Conservation (phyloP, 2,329 filamentous ascomycete genomes). For the Xylariaceae sp. region DNA sequence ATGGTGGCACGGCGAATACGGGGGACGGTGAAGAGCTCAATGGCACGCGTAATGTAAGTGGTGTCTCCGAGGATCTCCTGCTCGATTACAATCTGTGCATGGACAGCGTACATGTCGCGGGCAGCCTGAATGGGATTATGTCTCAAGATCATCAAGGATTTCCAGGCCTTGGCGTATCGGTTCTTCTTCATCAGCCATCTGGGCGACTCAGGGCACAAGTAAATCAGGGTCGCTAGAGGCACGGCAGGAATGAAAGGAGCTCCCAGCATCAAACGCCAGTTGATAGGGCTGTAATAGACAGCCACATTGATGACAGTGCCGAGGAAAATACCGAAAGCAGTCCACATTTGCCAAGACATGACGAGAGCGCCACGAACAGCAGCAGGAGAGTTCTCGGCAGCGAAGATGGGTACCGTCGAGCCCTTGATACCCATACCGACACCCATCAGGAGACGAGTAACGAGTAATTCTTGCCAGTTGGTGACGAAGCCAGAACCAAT, state of each 20-base stretch:
- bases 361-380: slow-evolving; percentile 71
- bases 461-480: slow-evolving; percentile 69
- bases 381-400: slow-evolving; percentile 70
- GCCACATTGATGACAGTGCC: slow-evolving; percentile 61
- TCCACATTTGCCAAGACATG: slow-evolving; percentile 80
- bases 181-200: slow-evolving; percentile 68
- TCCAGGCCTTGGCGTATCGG: slow-evolving; percentile 59
- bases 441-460: slow-evolving; percentile 69
- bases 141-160: slow-evolving; percentile 50
- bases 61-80: slow-evolving; percentile 45
- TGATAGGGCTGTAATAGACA: slow-evolving; percentile 35
- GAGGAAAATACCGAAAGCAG: slow-evolving; percentile 57
- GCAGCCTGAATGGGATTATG: slow-evolving; percentile 56
- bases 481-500: slow-evolving; percentile 70
- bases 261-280: slow-evolving; percentile 45
- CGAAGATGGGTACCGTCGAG: slow-evolving; percentile 71
- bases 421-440: slow-evolving; percentile 76
- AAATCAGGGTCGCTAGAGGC: slow-evolving; percentile 59
- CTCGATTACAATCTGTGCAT: slow-evolving; percentile 63
- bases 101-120: slow-evolving; percentile 62
- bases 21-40: slow-evolving; percentile 67
- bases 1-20: slow-evolving; percentile 69
- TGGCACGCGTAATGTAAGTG: slow-evolving; percentile 61
- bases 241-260: slow-evolving; percentile 61
- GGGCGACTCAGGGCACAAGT: slow-evolving; percentile 64